Evolutionary conservation across 176 grass and related monocot species (phyloP), one percentile per base, ranked within the genome.

Genomic region (Musa itinerans): DNA sequence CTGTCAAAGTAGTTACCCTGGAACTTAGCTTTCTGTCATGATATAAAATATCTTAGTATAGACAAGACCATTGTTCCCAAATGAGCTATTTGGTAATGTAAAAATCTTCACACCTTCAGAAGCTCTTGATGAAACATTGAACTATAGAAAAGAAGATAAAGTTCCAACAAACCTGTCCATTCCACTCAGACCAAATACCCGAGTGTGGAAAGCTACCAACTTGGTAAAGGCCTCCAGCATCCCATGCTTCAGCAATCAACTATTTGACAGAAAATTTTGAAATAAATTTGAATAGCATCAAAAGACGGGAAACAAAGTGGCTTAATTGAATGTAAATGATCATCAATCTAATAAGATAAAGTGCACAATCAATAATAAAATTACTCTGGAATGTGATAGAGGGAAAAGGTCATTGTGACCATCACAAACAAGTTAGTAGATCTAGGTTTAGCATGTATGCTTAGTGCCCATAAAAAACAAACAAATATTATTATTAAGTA

Each of bases 231-330:
- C 95, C 95, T 85, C 95, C 95, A 53, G 90, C 95, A 99, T 99
- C 95, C 95, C 95, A 99, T 80, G 95, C 90, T 89, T 99, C 95
- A 76, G 90, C 95, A 74, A 99, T 91, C 70, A 99, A 87, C 95
- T 99, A 83, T 73, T 74, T 68, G 56, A 85, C 64, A 50, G 7
- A 13, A 29, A 65, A 27, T 74, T 43, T 43, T 52, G 76, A n/a
- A 29, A 54, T 19, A 15, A 80, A 58, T 81, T 77, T 78, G 64
- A 78, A 54, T 27, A 78, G 10, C 11, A 76, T 19, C 23, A 62
- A 75, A 53, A 20, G 51, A 43, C 54, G 14, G 22, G 8, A 82
- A 70, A 49, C 1, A 15, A 19, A 8, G 16, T 50, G 43, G 15
- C 14, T n/a, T 19, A 70, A 2, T n/a, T 17, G 27, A 48, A 13